Evolutionary conservation across 2,329 filamentous ascomycete species (phyloP).

Genomic region (Arthrobotrys megalospora): DNA sequence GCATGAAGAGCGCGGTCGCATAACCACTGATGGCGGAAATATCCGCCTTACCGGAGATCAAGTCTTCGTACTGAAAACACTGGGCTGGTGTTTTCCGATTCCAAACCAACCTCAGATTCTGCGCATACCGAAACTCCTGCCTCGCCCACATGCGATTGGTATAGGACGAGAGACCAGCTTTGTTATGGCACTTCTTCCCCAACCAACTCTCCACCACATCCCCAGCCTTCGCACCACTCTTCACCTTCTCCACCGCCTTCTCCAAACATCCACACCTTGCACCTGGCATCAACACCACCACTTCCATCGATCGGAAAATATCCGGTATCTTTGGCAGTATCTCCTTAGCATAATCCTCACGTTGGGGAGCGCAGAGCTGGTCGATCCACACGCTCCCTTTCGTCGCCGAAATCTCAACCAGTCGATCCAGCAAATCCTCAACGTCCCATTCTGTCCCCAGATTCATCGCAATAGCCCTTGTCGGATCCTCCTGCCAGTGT

Average conservation of each 20-base stretch:
- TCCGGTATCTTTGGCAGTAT: constrained; percentile 57
- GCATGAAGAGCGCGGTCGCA: constrained; percentile 56
- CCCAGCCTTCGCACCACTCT: constrained; percentile 15
- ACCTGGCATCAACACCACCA: constrained; percentile 54
- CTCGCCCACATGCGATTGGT: constrained; percentile 61
- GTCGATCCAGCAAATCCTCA: constrained; percentile 50
- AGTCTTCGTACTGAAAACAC: constrained; percentile 54
- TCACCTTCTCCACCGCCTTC: constrained; percentile 33
- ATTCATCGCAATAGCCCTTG: constrained; percentile 50
- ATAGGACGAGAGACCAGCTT: constrained; percentile 56
- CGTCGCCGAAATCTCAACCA: constrained; percentile 45
- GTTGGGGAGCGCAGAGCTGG: constrained; percentile 54
- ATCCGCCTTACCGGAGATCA: constrained; percentile 57
- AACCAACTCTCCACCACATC: constrained; percentile 55
- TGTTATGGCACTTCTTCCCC: constrained; percentile 53
- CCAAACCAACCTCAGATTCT: constrained; percentile 52
- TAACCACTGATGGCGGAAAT: constrained; percentile 56
- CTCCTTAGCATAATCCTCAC: constrained; percentile 50
- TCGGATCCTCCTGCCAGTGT: constrained; percentile 56
- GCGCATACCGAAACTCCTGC: constrained; percentile 58
- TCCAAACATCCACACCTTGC: constrained; percentile 50
- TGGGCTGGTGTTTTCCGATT: constrained; percentile 46
- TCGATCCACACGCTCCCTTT: constrained; percentile 55
- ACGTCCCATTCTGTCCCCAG: constrained; percentile 59
- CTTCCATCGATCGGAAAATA: constrained; percentile 59